A percentile compares a stretch with the other conserved stretches of the same genome.
These are phyloP conservation scores for Neonectria sp. DNA, from an alignment of 2,329 filamentous ascomycete species.

Conservation along the genomic window DNA sequence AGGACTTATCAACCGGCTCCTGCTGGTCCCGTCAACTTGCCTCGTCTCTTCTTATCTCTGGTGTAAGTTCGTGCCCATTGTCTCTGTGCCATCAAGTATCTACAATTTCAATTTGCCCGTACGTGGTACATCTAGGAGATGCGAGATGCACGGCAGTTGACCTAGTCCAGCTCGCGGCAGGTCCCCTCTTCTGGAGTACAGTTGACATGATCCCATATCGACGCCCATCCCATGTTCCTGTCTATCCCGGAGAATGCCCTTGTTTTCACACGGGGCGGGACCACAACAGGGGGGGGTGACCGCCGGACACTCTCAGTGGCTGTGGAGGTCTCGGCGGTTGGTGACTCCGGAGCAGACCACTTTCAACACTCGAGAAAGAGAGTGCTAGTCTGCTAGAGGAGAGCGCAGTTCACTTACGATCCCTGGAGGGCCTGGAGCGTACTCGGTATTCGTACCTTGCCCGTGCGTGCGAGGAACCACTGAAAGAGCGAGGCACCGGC, in stretches of 20 bases:
- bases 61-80: no score
- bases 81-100: not conserved
- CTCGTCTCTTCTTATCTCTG: not conserved
- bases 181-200: not conserved
- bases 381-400: not conserved
- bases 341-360: slow-evolving; percentile 29
- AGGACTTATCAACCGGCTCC: not conserved
- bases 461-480: not conserved
- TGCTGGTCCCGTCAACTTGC: not conserved
- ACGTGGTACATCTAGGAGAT: not conserved
- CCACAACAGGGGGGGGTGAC: slow-evolving; percentile 6
- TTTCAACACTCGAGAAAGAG: not conserved
- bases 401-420: not conserved
- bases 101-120: not conserved
- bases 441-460: not conserved
- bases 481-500: not conserved
- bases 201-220: not conserved
- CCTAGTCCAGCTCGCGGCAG: not conserved
- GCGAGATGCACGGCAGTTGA: not conserved
- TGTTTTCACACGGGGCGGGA: slow-evolving; percentile 7
- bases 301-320: slow-evolving; percentile 10
- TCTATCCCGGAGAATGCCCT: slow-evolving; percentile 17
- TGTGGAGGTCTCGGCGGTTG: slow-evolving; percentile 13
- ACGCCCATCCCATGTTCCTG: slow-evolving; percentile 5
- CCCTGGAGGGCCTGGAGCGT: not conserved